Evolutionary conservation across 352 stramenopile genomes (phyloP).

Genomic region (Pythium oligandrum): DNA sequence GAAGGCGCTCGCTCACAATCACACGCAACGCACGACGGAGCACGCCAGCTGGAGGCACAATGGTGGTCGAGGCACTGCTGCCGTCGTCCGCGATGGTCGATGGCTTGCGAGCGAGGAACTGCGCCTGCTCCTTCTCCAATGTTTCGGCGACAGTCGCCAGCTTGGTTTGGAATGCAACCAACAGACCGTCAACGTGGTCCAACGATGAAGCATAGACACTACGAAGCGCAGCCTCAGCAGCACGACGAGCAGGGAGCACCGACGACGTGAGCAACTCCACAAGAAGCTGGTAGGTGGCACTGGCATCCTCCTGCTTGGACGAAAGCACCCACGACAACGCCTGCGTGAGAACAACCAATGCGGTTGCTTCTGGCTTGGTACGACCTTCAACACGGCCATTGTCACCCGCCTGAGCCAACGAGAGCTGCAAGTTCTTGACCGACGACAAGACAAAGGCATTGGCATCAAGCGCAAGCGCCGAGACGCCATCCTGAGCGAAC

Average conservation of each 20-base stretch:
- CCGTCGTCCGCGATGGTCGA: constrained; percentile 23
- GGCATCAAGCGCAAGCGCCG: constrained; percentile 33
- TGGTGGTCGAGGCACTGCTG: constrained; percentile 5
- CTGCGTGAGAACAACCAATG: constrained; percentile 37
- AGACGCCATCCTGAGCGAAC: constrained; percentile 49
- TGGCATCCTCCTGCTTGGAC: constrained; percentile 47
- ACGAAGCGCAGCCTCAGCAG: constrained; percentile 34
- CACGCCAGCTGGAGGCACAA: constrained; percentile 47
- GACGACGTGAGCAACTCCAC: constrained; percentile 56
- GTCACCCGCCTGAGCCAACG: constrained; percentile 11
- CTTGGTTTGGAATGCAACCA: constrained; percentile 57
- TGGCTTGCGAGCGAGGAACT: constrained; percentile 11
- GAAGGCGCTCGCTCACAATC: constrained; percentile 38
- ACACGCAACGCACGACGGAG: constrained; percentile 57
- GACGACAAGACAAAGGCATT: constrained; percentile 49
- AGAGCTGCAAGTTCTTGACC: constrained; percentile 32
- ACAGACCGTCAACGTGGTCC: constrained; percentile 44
- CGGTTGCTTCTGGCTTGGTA: constrained; percentile 56
- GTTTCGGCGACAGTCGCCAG: constrained; percentile 29
- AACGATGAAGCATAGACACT: constrained; percentile 54
- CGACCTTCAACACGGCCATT: constrained; percentile 12
- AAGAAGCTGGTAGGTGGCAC: constrained; percentile 44
- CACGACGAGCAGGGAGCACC: constrained; percentile 45
- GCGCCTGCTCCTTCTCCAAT: constrained; percentile 26
- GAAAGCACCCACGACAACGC: constrained; percentile 67